A percentile compares a stretch with the other conserved stretches of the same genome.
Conservation (phyloP, 257 asterid species). For the Solanum bulbocastanum region DNA sequence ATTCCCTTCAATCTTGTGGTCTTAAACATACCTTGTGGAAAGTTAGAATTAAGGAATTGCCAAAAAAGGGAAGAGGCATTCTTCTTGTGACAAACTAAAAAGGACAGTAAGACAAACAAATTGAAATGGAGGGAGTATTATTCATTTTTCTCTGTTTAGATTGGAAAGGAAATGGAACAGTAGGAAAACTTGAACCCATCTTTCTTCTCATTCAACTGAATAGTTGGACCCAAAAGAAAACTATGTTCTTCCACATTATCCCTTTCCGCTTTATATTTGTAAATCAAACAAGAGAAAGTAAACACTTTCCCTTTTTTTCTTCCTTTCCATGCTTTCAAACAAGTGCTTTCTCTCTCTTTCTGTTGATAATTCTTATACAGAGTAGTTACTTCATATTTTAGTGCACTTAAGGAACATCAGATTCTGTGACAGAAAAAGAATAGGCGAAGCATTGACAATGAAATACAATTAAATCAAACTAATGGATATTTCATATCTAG, state of each 20-base stretch:
- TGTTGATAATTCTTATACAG: background rate
- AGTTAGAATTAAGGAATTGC: background rate
- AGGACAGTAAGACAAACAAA: background rate
- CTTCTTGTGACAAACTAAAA: background rate
- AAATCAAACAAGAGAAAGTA: background rate
- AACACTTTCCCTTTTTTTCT: background rate
- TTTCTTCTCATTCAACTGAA: background rate
- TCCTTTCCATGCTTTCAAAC: background rate
- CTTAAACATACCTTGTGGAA: background rate
- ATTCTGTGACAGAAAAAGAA: background rate
- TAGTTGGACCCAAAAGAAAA: background rate
- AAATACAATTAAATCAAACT: background rate
- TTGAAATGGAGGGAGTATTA: background rate
- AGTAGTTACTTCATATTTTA: background rate
- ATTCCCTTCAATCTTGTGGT: background rate
- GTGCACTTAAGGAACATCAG: background rate
- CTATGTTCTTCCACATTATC: background rate
- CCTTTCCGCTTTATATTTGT: background rate
- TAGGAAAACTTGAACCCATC: background rate
- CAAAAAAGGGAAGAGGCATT: background rate
- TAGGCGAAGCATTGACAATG: background rate
- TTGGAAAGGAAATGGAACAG: background rate
- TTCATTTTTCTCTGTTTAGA: background rate
- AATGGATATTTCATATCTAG: background rate
- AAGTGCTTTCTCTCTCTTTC: background rate